Evolutionary conservation across 169 alveolate species (phyloP).

Genomic region (Plasmodium sp.): DNA sequence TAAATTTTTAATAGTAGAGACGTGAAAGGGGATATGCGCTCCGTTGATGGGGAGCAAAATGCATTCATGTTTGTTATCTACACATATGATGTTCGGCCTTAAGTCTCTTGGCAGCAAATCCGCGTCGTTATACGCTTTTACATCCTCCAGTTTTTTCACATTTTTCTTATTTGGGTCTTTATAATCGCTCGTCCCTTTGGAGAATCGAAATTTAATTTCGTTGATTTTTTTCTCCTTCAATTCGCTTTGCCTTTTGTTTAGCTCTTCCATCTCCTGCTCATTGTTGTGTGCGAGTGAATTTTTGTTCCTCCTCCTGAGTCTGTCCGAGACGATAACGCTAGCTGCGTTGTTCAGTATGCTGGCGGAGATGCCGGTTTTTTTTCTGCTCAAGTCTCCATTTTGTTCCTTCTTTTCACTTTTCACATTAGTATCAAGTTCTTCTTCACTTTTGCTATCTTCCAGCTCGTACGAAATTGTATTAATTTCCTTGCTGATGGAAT

Average conservation of each 20-base stretch:
- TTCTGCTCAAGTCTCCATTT: conserved; percentile 30
- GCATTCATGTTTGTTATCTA: conserved; percentile 89
- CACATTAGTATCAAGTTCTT: conserved; percentile 38
- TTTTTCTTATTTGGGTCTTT: conserved; percentile 83
- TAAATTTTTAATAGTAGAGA: conserved; percentile 92
- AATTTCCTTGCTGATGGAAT: conserved; percentile 83
- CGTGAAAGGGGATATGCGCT: conserved; percentile 92
- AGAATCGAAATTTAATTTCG: conserved; percentile 87
- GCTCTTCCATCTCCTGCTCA: conserved; percentile 80
- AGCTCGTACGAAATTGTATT: conserved; percentile 88
- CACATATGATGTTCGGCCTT: conserved; percentile 86
- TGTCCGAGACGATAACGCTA: conserved; percentile 82
- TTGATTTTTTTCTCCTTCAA: conserved; percentile 88
- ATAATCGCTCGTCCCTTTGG: conserved; percentile 85
- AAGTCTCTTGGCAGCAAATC: conserved; percentile 89
- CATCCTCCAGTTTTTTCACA: conserved; percentile 88
- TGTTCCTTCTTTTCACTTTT: conserved; percentile 13
- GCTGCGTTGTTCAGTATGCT: conserved; percentile 83
- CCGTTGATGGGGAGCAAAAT: conserved; percentile 92
- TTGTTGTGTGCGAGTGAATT: conserved; percentile 77
- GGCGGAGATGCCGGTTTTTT: conserved; percentile 83
- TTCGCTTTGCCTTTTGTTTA: conserved; percentile 86
- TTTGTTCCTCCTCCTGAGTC: conserved; percentile 80
- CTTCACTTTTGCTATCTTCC: conserved; percentile 83
- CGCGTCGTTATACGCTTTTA: conserved; percentile 86